Percentiles rank a stretch among this genome's conserved stretches.
phyloP scores from a whole-genome alignment of 2,329 filamentous ascomycete genomes.

The Claviceps citrina region DNA sequence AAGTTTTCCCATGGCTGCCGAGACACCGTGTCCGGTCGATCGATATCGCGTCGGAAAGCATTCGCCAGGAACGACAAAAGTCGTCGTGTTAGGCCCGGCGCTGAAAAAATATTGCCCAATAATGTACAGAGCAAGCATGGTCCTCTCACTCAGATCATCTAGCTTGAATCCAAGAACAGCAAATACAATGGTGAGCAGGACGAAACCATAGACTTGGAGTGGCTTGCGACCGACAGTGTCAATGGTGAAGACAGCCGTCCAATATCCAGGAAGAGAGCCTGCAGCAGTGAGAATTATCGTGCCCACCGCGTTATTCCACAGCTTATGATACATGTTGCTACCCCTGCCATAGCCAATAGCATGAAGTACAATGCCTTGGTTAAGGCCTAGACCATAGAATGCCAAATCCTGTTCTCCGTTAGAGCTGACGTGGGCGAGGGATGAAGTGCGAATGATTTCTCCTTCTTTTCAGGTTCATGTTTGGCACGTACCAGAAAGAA shows the following conservation, averaged over 20 bases:
- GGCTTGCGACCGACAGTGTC: conserved; percentile 65
- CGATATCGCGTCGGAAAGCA: conserved; percentile 50
- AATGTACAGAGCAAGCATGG: conserved; percentile 46
- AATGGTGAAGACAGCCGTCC: conserved; percentile 56
- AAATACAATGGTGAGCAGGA: conserved; percentile 45
- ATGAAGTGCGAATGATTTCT: neutral
- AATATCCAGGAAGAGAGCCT: conserved; percentile 67
- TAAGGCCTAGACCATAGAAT: conserved; percentile 59
- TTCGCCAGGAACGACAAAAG: conserved; percentile 49
- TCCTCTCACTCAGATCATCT: conserved; percentile 28
- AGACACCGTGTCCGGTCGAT: conserved; percentile 47
- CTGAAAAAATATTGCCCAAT: conserved; percentile 53
- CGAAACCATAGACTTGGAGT: conserved; percentile 51
- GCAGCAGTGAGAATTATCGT: conserved; percentile 66
- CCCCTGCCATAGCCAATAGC: conserved; percentile 58
- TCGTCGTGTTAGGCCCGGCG: conserved; percentile 50
- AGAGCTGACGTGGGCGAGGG: conserved; percentile 2
- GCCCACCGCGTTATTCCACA: conserved; percentile 59
- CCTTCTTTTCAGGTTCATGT: neutral
- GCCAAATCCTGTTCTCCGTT: conserved; percentile 38
- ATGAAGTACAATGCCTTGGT: conserved; percentile 54
- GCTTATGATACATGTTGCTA: conserved; percentile 47
- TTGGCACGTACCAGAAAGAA: conserved; percentile 46
- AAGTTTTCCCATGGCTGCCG: conserved; percentile 50
- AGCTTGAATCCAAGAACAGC: conserved; percentile 47